Evolutionary conservation across 148 eudicot genomes (phyloP), one percentile per base, ranked within the genome.

Genomic region (Bassia scoparia): DNA sequence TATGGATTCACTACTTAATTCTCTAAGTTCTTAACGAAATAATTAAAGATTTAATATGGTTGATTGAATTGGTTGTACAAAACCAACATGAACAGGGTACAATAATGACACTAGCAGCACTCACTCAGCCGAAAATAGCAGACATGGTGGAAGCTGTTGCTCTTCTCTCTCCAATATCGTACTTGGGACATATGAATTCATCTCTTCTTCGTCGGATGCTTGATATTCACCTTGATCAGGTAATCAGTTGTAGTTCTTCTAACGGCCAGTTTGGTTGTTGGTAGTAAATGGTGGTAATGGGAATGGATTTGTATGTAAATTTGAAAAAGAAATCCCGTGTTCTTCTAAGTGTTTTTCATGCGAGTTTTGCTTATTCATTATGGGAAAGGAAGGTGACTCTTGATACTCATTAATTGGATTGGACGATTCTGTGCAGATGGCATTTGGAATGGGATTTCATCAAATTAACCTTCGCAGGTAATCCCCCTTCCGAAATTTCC

Each of bases 131-230:
- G 79, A 82, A 87, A 61, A 79, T 88, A 27, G 90, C 82, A 63
- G 73, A 83, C 72, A 86, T 83, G 99, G 97, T 95, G 76, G 83
- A 84, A 73, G 99, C 92, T 71, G 99, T 90, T 76, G 99, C 97
- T 67, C 90, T 92, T 75, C 90, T 95, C 67, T 87, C 84, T 75
- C 99, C 99, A 68, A 91, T 95, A 86, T 83, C 99, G 53, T 95
- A 95, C 83, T 77, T 95, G 88, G 87, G 81, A 44, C 94, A 95
- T 82, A 74, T 92, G 64, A 89, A 81, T 76, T 79, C 97, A 75
- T 90, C 80, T 23, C 80, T 95, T 77, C 94, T 90, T 83, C 92
- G 70, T 65, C 74, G 84, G 59, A 81, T 95, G 82, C 97, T 91
- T 61, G 72, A 76, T 74, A 75, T 95, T 83, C 88, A 85, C 81